Evolutionary conservation across 148 eudicot species (phyloP), one percentile per base, ranked within the genome.

Genomic region (Pharnaceum exiguum): DNA sequence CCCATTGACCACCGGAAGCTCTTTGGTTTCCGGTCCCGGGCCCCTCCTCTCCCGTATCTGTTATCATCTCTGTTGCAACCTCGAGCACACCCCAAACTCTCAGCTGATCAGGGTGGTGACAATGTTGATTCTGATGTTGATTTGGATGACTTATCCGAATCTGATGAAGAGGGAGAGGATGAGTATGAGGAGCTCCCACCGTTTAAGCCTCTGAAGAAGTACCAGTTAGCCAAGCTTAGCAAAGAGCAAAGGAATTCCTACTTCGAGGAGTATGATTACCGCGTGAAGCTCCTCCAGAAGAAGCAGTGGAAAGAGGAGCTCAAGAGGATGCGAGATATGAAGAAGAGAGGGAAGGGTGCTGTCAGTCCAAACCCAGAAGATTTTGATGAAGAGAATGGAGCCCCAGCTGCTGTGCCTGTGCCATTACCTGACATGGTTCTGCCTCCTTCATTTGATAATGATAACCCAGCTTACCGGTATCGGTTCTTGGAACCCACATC

Each of bases 151-250:
- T 70, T 83, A n/a, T 82, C 95, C 0, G 99, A 89, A 69, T 62
- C 82, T 46, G 96, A 93, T 46, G 71, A 72, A 11, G 96, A 91
- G 57, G 95, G 79, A 21, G 95, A 79, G 66, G 93, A 87, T 46
- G 99, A 93, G 75, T 93, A 89, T 54, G 96, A 93, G 37, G 87
- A 93, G 78, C 95, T 93, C 15, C 99, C 99, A 29, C 96, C 99
- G 45, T 93, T 93, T 59, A 86, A 81, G 70, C 99, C 99, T 68
- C 79, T 93, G 43, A 82, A 68, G 69, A 89, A 76, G 74, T 43
- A 79, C 42, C 99, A 93, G 71, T 21, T 93, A 37, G 78, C 79
- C 12, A 89, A 75, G 71, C 88, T 93, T 45, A 86, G 77, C 62
- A 66, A 52, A 16, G 99, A 89, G 54, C 96, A 93, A 75, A 83